Conservation (phyloP, 371 early-diverging fungal species). For the Mortierella sp. region DNA sequence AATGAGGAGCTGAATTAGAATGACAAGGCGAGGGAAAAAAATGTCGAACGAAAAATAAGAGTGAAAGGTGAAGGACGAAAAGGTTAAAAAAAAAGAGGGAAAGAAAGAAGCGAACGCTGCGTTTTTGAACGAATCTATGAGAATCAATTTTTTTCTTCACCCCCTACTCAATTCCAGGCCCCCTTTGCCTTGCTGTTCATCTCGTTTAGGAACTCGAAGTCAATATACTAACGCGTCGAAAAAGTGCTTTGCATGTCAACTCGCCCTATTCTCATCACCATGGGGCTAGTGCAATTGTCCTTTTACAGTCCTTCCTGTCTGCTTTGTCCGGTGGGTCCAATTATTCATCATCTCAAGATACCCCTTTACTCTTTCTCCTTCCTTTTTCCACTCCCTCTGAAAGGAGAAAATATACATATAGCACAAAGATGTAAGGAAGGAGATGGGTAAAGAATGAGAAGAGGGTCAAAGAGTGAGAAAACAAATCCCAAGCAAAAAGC, state of each 20-base stretch:
- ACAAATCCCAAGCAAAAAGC: background rate
- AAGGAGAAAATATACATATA: background rate
- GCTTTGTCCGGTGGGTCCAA: background rate
- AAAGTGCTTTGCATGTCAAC: background rate
- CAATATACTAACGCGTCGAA: background rate
- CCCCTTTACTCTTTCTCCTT: background rate
- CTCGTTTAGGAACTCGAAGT: background rate
- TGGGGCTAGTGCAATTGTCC: background rate
- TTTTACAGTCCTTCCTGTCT: background rate
- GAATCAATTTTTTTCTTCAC: background rate
- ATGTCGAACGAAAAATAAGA: background rate
- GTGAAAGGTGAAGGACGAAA: background rate
- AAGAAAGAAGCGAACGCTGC: background rate
- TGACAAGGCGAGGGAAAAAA: background rate
- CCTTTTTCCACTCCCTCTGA: background rate
- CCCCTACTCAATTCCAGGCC: background rate
- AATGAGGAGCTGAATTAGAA: background rate
- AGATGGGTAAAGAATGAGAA: background rate
- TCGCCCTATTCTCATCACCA: background rate
- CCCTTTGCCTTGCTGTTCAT: background rate
- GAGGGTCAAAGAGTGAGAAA: conserved; percentile 6
- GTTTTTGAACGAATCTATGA: background rate
- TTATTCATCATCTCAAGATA: background rate
- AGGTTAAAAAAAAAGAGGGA: background rate
- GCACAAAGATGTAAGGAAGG: background rate